Percentiles rank a stretch among this genome's conserved stretches.
phyloP scores from a whole-genome alignment of 2,329 filamentous ascomycete species.

The Hortaea werneckii region DNA sequence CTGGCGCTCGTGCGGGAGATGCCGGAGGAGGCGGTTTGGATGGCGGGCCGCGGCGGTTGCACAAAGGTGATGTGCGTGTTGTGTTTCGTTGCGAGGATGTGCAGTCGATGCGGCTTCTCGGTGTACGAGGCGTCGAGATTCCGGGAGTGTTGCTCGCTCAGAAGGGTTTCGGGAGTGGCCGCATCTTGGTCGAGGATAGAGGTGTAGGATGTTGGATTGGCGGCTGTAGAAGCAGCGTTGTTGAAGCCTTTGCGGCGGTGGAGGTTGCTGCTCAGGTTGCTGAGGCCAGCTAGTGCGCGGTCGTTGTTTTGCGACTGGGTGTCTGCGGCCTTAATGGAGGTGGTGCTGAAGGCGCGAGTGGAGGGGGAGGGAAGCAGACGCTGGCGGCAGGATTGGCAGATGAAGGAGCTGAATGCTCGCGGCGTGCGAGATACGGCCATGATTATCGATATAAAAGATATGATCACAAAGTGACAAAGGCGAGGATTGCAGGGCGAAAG shows the following conservation, averaged over 20 bases:
- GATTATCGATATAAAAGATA: no score
- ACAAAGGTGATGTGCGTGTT: conserved; percentile 92
- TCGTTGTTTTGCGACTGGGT: background rate
- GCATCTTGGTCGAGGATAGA: conserved; percentile 1
- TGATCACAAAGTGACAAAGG: no score
- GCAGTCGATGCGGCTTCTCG: conserved; percentile 61
- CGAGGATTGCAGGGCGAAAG: background rate
- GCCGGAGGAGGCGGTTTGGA: conserved; percentile 16
- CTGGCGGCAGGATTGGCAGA: conserved; percentile 30
- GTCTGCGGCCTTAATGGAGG: conserved; percentile 8
- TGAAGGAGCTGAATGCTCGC: conserved; percentile 23
- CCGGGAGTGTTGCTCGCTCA: conserved; percentile 4
- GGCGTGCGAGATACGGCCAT: conserved; percentile 15
- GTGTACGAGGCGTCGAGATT: conserved; percentile 9
- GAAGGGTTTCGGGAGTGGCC: conserved; percentile 3
- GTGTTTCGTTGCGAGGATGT: conserved; percentile 80
- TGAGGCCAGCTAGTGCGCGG: conserved; percentile 1
- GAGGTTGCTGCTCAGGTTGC: conserved; percentile 2
- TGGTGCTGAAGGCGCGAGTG: conserved; percentile 26
- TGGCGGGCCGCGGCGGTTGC: conserved; percentile 43
- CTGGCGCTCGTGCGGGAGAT: conserved; percentile 17
- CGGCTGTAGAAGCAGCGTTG: background rate
- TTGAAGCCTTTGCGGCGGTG: conserved; percentile 2
- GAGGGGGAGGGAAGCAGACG: conserved; percentile 13
- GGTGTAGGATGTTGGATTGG: background rate